Base-by-base conservation (phyloP, 23 red algal species). In the Gracilaria vermiculophylla region DNA sequence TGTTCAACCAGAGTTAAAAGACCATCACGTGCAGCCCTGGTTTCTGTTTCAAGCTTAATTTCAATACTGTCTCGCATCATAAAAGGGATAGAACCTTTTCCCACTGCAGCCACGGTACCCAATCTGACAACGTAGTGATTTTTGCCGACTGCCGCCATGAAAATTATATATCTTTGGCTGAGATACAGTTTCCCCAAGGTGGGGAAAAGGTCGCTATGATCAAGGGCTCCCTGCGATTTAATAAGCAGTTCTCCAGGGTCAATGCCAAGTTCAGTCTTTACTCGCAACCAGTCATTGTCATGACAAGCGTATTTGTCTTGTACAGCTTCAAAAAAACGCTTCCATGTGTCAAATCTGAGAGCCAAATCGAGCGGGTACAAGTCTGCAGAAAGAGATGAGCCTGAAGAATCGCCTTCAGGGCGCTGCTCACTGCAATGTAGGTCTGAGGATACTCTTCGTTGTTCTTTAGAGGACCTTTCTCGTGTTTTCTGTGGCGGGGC, bases 131-230 rank as follows among this genome's bases (percentile, higher is more conserved):
- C 71, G 24, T 87, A 96, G 60, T 96, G 87, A 67, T 82, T 80
- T n/a, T 73, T 44, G 15, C 94, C 94, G 17, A 96, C 62, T 19
- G 81, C 88, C 3, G 94, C 94, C 27, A 75, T 69, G n/a, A 96
- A 96, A 0, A 87, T 62, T 2, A 96, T 60, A 53, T 96, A 96
- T 5, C 94, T 51, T 69, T 96, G 87, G 42, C 73, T 82, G 5
- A 96, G 55, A 61, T 67, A 96, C 37, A 96, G 78, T 50, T 88
- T 86, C 20, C 94, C 94, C 44, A 88, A 72, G 5, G 88, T 87
- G 5, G 94, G 94, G 40, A 96, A 47, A 14, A 87, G 28, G 48
- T 91, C 87, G 49, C 81, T 92, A 55, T 96, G 94, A 76, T 96
- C 94, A 2, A 96, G 31, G 24, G 87, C 94, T 39, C 73, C 80